Evolutionary conservation across 2,329 filamentous ascomycete species (phyloP), one percentile per base, ranked within the genome.

Genomic region (Penicillium corylophilum): DNA sequence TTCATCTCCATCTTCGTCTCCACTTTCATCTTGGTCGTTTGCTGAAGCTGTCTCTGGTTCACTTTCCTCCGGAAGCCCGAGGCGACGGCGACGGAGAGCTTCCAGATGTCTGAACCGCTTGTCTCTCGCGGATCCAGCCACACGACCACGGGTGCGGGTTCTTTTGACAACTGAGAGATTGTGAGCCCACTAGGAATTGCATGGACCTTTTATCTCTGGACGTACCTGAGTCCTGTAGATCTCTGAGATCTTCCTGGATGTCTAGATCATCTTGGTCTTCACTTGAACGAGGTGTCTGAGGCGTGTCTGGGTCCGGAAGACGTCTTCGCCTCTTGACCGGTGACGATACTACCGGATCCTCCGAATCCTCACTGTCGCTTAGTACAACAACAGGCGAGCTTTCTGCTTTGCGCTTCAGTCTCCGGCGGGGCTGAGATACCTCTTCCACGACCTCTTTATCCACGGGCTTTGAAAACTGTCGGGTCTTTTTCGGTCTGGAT

Each of bases 211-310:
- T 24, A 36, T 5, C 1, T 13, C 2, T 13, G 12, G 35, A 28
- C 10, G 28, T 68, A 72, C 73, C 70, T 45, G 76, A 77, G 52
- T 76, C 74, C 41, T 71, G 68, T 4, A 79, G 66, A 51, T 75
- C 74, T 45, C 70, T 65, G 4, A 78, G 59, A 54, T 79, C 76
- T 45, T 76, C 75, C 33, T 74, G 68, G 2, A 78, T 53, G 53
- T 79, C 76, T 18, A 73, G 62, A 44, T 66, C 61, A 47, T 72
- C 70, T 52, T 74, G 66, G 18, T 66, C 52, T 8, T 51, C 51
- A 29, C 55, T 53, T 5, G 54, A 55, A 15, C 55, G 59, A 0
- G 69, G 69, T 15, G 64, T 65, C 22, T 57, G 51, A 39, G 64
- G 62, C 4, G 48, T 38, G 6, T 60, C 57, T 9, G 56, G 23